Percentiles rank a stretch among this genome's conserved stretches.
Conservation (phyloP, 768 basidiomycete species). For the Russula lepida region DNA sequence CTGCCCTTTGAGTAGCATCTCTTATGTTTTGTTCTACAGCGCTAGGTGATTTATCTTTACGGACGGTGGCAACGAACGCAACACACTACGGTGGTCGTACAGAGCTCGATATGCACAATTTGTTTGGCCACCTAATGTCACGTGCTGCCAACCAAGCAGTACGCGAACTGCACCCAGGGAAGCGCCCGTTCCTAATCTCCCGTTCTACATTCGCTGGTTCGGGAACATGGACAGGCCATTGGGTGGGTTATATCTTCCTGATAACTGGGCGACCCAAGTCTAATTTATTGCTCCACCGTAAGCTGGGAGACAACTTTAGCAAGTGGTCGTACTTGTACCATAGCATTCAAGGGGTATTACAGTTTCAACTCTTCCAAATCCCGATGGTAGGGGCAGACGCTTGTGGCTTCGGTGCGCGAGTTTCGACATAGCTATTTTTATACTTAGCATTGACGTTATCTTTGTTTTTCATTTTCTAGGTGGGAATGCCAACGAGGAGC, state of each 20-base stretch:
- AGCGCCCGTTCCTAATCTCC: conserved; percentile 63
- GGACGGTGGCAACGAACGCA: conserved; percentile 62
- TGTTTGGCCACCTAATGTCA: conserved; percentile 68
- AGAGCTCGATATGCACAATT: conserved; percentile 62
- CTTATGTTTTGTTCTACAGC: conserved; percentile 29
- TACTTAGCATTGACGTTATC: background rate
- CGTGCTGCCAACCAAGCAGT: conserved; percentile 55
- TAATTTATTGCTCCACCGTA: background rate
- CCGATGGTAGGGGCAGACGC: conserved; percentile 81
- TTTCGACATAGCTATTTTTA: conserved; percentile 1
- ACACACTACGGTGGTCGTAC: conserved; percentile 54
- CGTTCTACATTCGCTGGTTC: conserved; percentile 62
- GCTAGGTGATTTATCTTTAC: conserved; percentile 41
- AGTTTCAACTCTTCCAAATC: conserved; percentile 79
- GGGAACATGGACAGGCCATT: conserved; percentile 66
- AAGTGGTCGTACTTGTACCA: conserved; percentile 65
- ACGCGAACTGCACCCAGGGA: conserved; percentile 42
- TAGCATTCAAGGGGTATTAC: conserved; percentile 67
- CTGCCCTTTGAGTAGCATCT: background rate
- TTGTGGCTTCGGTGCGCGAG: conserved; percentile 49
- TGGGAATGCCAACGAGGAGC: conserved; percentile 69
- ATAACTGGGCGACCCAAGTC: background rate
- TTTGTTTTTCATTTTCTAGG: conserved; percentile 23
- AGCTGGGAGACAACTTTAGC: conserved; percentile 74
- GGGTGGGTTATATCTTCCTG: conserved; percentile 35